Evolutionary conservation across 2,329 filamentous ascomycete species (phyloP).

Genomic region (Esteya vermicola): DNA sequence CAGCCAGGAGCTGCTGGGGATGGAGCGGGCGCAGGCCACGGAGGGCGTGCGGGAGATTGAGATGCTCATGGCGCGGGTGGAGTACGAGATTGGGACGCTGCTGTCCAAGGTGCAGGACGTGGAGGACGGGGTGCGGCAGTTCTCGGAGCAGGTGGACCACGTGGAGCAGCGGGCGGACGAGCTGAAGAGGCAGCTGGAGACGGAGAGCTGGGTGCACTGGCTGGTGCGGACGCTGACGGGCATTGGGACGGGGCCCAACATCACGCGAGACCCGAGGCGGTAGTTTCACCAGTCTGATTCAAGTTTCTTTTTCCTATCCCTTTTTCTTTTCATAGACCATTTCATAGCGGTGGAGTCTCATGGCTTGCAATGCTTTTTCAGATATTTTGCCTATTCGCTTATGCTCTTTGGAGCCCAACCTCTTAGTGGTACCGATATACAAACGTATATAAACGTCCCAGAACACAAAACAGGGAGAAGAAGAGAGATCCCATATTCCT

Average conservation of each 20-base stretch:
- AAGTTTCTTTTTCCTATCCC: no score
- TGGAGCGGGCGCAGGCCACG: conserved; percentile 53
- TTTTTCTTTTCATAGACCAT: no score
- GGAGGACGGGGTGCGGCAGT: conserved; percentile 66
- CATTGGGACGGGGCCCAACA: conserved; percentile 45
- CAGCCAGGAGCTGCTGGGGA: conserved; percentile 53
- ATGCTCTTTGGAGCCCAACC: no score
- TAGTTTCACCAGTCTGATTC: no score
- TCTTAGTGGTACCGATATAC: no score
- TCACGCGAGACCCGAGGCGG: conserved; percentile 20
- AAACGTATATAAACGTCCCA: no score
- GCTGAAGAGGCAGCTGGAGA: conserved; percentile 47
- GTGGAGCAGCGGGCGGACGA: conserved; percentile 51
- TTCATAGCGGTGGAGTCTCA: no score
- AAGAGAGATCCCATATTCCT: no score
- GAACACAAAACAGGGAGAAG: no score
- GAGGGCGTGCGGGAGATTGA: conserved; percentile 70
- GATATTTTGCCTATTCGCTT: no score
- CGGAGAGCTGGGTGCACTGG: conserved; percentile 52
- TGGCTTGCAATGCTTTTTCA: no score
- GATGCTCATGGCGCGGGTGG: conserved; percentile 66
- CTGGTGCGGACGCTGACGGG: conserved; percentile 46
- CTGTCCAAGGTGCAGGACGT: conserved; percentile 72
- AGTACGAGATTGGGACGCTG: conserved; percentile 82
- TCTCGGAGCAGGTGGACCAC: conserved; percentile 63